Evolutionary conservation across 2,329 filamentous ascomycete genomes (phyloP), one percentile per base, ranked within the genome.

Genomic region (Fusarium anguioides): DNA sequence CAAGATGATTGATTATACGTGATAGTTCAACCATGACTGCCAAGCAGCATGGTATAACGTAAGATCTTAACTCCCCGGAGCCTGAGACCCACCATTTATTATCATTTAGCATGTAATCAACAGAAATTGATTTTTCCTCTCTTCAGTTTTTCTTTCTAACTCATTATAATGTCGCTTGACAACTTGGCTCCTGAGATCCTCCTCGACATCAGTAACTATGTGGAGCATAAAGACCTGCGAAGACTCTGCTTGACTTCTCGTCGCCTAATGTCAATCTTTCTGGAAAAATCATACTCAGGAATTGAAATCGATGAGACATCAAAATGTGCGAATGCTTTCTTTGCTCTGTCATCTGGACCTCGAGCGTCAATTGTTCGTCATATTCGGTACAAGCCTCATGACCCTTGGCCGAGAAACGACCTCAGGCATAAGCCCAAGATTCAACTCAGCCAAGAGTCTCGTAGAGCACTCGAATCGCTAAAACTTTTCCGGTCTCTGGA

Each of bases 381-480:
- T 20, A 10, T 57, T 8, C n/a, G 8, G 4, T 57, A 57, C 23
- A 45, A 15, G 3, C 54, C 49, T 6, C 54, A 21, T 23, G 37
- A 57, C n/a, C 49, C 49, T 18, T 57, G 54, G 49, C 46, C 46
- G 10, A 31, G 9, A 20, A 21, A 35, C 5, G 33, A 49, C n/a
- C 26, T 33, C 14, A 49, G 46, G 4, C 46, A 49, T 21, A 49
- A 8, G 24, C 46, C 33, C 1, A 2, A n/a, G 0, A 8, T 57
- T 14, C 36, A 21, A 14, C 35, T 53, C 10, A 27, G 26, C 5
- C 11, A 39, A 17, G 52, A 55, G 2, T 33, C 52, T 35, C 21
- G 12, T 9, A 11, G 20, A 23, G 52, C 52, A 1, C 8, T 55
- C 1, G 33, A 55, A 12, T 55, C 35, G 14, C 48, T 55, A 11